Conservation (phyloP, 257 asterid genomes). For the Haberlea rhodopensis region DNA sequence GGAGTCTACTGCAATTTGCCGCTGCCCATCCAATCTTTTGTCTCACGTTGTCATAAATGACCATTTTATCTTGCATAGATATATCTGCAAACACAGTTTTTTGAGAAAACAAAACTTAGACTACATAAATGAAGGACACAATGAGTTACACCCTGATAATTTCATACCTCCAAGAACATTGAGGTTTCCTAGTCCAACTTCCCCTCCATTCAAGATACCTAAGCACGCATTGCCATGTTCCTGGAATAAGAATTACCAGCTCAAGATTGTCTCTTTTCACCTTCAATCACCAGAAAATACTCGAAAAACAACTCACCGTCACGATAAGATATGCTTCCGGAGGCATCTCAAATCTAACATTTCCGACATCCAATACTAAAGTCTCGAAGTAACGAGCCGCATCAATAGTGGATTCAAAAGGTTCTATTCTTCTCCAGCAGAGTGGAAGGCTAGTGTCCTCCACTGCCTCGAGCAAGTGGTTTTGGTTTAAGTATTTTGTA, state of each 20-base stretch:
- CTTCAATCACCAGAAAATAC: no score
- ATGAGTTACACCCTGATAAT: background rate
- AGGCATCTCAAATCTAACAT: constrained; percentile 51
- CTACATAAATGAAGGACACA: background rate
- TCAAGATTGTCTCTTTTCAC: constrained; percentile 2
- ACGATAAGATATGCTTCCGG: constrained; percentile 77
- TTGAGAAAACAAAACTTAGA: constrained; percentile 26
- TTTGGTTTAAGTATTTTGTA: constrained; percentile 32
- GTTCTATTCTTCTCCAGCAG: constrained; percentile 75
- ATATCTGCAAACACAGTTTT: constrained; percentile 46
- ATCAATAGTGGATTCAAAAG: constrained; percentile 62
- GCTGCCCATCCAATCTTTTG: constrained; percentile 70
- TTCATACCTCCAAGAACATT: constrained; percentile 78
- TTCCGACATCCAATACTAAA: constrained; percentile 40
- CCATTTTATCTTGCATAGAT: constrained; percentile 74
- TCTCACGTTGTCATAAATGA: constrained; percentile 79
- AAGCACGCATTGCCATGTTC: constrained; percentile 74
- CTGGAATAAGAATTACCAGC: constrained; percentile 39
- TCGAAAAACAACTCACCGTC: constrained; percentile 46
- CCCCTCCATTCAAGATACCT: constrained; percentile 79
- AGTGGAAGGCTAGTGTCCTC: constrained; percentile 70
- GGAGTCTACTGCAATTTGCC: constrained; percentile 56
- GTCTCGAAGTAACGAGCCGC: constrained; percentile 60
- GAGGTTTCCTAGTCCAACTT: constrained; percentile 53
- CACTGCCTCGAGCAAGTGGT: constrained; percentile 41